Conservation (phyloP, 331 rosid species). For the Stylosanthes scabra region DNA sequence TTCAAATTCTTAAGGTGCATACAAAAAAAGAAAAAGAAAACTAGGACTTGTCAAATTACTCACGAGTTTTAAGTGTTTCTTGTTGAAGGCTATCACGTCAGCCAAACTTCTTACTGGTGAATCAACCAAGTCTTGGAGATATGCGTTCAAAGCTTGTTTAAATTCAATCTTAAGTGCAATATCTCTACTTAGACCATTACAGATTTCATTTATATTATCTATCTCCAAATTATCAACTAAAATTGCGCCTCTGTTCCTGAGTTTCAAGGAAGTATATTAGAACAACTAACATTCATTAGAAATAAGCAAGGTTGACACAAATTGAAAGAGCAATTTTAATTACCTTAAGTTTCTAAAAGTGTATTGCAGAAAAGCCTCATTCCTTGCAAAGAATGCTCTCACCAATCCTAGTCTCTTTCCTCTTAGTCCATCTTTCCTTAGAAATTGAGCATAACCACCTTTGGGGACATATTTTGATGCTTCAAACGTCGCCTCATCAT, state of each 20-base stretch:
- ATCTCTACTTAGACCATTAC: not conserved
- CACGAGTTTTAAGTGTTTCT: constrained; percentile 48
- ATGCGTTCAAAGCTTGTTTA: constrained; percentile 56
- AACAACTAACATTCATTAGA: not conserved
- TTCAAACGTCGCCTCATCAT: constrained; percentile 54
- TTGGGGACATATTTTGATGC: constrained; percentile 57
- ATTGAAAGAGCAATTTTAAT: not conserved
- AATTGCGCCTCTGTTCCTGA: constrained; percentile 59
- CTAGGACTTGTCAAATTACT: constrained; percentile 14
- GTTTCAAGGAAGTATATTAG: constrained; percentile 20
- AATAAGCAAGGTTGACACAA: not conserved
- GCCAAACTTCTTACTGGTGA: constrained; percentile 66
- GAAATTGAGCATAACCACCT: constrained; percentile 71
- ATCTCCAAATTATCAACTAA: constrained; percentile 55
- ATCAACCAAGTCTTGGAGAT: constrained; percentile 53
- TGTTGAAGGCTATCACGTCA: constrained; percentile 69
- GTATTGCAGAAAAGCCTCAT: constrained; percentile 16
- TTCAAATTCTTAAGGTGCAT: not conserved
- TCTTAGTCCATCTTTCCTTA: constrained; percentile 54
- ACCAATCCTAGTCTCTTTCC: constrained; percentile 69
- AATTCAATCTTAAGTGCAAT: constrained; percentile 48
- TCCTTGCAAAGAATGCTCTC: constrained; percentile 34
- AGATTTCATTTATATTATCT: constrained; percentile 10
- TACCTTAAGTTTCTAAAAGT: constrained; percentile 60
- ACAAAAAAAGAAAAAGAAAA: not conserved